phyloP scores from a whole-genome alignment of 2,329 filamentous ascomycete genomes.

The Penicillium sp. region DNA sequence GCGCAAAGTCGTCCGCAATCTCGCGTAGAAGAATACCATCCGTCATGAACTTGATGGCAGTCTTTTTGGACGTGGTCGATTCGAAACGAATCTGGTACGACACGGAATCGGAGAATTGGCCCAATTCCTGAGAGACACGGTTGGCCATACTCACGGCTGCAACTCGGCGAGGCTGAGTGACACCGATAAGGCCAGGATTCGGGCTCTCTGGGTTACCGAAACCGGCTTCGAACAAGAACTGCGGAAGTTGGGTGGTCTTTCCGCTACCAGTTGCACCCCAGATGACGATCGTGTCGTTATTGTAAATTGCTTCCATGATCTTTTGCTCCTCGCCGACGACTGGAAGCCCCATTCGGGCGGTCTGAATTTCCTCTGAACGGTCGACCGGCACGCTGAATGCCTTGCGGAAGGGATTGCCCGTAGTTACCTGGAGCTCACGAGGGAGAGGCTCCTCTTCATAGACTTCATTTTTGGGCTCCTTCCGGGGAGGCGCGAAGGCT shows the following conservation, averaged over 20 bases:
- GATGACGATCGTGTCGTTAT: conserved; percentile 81
- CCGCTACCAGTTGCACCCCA: conserved; percentile 95
- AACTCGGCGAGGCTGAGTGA: conserved; percentile 91
- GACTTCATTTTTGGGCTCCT: conserved; percentile 36
- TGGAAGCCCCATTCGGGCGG: conserved; percentile 71
- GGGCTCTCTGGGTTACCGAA: conserved; percentile 74
- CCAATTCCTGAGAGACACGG: conserved; percentile 80
- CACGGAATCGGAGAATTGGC: conserved; percentile 69
- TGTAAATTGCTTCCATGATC: conserved; percentile 96
- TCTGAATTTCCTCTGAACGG: conserved; percentile 69
- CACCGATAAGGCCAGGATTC: conserved; percentile 85
- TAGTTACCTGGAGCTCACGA: conserved; percentile 36
- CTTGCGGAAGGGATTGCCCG: conserved; percentile 56
- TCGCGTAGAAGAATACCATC: conserved; percentile 93
- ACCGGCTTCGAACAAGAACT: conserved; percentile 91
- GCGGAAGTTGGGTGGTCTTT: conserved; percentile 95
- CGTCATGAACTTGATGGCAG: conserved; percentile 97
- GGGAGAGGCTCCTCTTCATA: conserved; percentile 41
- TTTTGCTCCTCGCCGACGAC: conserved; percentile 94
- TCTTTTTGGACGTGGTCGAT: conserved; percentile 71
- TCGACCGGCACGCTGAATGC: conserved; percentile 70
- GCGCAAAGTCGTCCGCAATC: conserved; percentile 78
- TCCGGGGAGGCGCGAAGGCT: conserved; percentile 28
- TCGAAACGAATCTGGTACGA: conserved; percentile 96
- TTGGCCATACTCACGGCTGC: conserved; percentile 96